phyloP scores from a whole-genome alignment of 305 asterid species.

The Withania somnifera region DNA sequence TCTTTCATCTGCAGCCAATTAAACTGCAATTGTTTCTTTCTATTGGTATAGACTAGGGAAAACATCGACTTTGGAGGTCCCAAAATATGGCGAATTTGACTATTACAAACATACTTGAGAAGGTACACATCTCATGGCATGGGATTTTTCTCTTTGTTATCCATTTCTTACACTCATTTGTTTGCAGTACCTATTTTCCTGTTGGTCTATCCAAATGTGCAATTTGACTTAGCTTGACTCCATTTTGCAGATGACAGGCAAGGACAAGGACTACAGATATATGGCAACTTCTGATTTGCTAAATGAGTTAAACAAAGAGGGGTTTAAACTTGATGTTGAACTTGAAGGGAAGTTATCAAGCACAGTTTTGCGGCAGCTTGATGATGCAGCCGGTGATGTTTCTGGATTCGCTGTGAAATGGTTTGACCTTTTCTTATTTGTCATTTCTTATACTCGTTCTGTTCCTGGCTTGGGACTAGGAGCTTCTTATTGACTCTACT shows the following conservation, averaged over 20 bases:
- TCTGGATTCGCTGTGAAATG: constrained; percentile 99
- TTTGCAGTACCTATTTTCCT: not conserved
- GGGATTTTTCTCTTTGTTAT: not conserved
- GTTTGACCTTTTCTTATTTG: constrained; percentile 25
- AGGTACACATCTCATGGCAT: constrained; percentile 32
- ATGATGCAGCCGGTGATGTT: constrained; percentile 96
- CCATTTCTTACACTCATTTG: not conserved
- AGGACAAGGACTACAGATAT: constrained; percentile 94
- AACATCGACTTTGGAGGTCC: constrained; percentile 3
- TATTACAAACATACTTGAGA: constrained; percentile 73
- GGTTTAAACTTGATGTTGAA: constrained; percentile 70
- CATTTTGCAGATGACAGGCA: constrained; percentile 82
- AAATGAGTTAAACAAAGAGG: constrained; percentile 82
- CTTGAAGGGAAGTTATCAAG: constrained; percentile 73
- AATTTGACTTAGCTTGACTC: not conserved
- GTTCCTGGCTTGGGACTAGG: not conserved
- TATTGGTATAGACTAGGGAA: constrained; percentile 12
- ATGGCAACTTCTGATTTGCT: constrained; percentile 99
- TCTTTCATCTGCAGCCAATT: not conserved
- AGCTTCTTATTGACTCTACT: not conserved
- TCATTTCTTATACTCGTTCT: not conserved
- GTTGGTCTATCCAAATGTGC: not conserved
- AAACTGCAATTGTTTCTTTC: not conserved
- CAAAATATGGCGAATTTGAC: constrained; percentile 63
- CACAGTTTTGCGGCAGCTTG: constrained; percentile 88